Conservation (phyloP, 345 rosid species). For the Camelina sativa region DNA sequence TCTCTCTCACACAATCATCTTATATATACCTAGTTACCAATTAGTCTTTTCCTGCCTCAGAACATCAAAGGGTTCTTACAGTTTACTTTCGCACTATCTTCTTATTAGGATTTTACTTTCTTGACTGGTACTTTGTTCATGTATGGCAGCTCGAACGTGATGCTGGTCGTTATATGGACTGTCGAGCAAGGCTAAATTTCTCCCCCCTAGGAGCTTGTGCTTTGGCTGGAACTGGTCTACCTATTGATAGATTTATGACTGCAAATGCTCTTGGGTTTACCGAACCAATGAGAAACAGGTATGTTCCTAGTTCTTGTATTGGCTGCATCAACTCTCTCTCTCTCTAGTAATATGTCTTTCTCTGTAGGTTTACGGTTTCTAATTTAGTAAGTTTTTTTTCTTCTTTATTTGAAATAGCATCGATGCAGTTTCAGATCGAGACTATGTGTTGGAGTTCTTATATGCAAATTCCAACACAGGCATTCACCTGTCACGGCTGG, state of each 20-base stretch:
- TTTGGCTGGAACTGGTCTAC: slow-evolving; percentile 93
- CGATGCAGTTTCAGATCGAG: slow-evolving; percentile 97
- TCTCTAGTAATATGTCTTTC: neutral
- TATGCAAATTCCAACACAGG: slow-evolving; percentile 76
- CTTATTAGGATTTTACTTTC: neutral
- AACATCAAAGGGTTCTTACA: slow-evolving; percentile 15
- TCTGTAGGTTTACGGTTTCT: neutral
- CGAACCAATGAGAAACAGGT: slow-evolving; percentile 96
- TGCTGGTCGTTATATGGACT: slow-evolving; percentile 79
- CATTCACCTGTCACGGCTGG: slow-evolving; percentile 88
- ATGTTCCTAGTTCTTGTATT: slow-evolving; percentile 25
- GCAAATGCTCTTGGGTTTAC: slow-evolving; percentile 75
- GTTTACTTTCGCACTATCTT: neutral
- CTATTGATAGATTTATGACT: slow-evolving; percentile 90
- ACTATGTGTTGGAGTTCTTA: slow-evolving; percentile 84
- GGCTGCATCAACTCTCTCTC: neutral
- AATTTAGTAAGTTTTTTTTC: neutral
- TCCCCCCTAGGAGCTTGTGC: slow-evolving; percentile 98
- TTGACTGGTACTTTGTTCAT: slow-evolving; percentile 26
- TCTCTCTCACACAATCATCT: too few relatives aligned
- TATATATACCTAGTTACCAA: neutral
- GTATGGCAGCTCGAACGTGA: slow-evolving; percentile 91
- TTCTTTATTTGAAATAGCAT: slow-evolving; percentile 51
- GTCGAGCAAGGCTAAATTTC: slow-evolving; percentile 74
- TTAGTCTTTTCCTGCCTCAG: neutral